phyloP scores from a whole-genome alignment of 1,284 basidiomycete genomes.

The Microbotryum intermedium region DNA sequence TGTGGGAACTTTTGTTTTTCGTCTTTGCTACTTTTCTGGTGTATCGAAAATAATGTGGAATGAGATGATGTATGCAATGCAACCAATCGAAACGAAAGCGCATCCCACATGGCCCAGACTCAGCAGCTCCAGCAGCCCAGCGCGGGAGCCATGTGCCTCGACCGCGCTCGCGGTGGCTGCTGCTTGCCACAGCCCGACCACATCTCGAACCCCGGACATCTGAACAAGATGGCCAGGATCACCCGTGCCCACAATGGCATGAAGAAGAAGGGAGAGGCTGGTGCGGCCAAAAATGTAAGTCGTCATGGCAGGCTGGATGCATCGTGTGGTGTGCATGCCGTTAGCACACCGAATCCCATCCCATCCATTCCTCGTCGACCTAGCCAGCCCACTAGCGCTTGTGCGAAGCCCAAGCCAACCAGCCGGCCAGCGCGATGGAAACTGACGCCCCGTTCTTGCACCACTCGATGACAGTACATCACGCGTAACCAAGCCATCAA shows the following conservation, averaged over 20 bases:
- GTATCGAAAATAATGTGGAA: no score
- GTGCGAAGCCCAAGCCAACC: neutral
- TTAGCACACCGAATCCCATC: neutral
- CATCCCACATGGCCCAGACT: no score
- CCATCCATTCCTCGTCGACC: neutral
- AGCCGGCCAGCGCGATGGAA: neutral
- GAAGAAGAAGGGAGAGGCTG: constrained; percentile 39
- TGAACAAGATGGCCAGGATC: no score
- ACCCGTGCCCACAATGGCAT: constrained; percentile 22
- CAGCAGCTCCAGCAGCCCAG: no score
- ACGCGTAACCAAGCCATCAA: constrained; percentile 69
- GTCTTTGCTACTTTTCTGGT: no score
- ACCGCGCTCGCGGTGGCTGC: no score
- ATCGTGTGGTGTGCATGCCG: neutral
- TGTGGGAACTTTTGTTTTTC: no score
- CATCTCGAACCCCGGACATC: no score
- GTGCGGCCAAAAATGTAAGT: constrained; percentile 62
- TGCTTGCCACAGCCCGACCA: no score
- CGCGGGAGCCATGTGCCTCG: no score
- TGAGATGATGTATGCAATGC: no score
- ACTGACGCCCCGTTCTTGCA: neutral
- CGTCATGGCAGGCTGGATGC: neutral
- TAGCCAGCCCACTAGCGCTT: neutral
- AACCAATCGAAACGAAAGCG: no score
- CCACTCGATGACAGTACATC: constrained; percentile 36